These are phyloP conservation scores for Phytophthora sp. DNA, from an alignment of 352 stramenopile species.

Conservation along the genomic window DNA sequence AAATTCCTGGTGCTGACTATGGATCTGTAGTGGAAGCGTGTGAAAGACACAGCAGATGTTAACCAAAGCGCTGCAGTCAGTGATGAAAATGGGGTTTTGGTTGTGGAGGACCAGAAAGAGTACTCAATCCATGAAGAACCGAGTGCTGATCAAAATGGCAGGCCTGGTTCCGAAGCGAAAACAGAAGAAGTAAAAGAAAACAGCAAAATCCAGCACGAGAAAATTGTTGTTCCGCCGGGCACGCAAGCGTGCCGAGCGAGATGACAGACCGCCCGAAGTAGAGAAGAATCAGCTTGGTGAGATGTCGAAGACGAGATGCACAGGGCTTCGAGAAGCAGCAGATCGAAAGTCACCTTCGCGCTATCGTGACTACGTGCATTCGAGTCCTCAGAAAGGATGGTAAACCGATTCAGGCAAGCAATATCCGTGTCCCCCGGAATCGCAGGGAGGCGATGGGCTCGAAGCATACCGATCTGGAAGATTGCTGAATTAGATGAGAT, in stretches of 20 bases:
- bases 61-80: no score
- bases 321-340: neutral
- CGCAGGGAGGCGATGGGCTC: neutral
- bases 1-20: no score
- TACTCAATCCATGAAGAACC: no score
- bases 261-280: neutral
- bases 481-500: constrained; percentile 5
- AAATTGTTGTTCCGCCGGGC: neutral
- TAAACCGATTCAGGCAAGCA: neutral
- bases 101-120: no score
- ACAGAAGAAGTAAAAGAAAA: no score
- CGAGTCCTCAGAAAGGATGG: neutral
- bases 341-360: neutral
- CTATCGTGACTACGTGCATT: neutral
- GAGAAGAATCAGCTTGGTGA: constrained; percentile 1
- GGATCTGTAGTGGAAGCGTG: no score
- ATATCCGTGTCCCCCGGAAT: neutral
- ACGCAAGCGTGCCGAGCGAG: neutral
- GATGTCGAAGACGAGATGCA: neutral
- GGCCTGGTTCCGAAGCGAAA: no score
- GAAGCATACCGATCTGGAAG: neutral
- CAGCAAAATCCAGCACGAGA: no score
- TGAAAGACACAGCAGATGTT: no score
- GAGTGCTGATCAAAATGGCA: no score
- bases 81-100: no score